Conservation (phyloP, 2,329 filamentous ascomycete species). For the Beauveria scarabaeidicola region DNA sequence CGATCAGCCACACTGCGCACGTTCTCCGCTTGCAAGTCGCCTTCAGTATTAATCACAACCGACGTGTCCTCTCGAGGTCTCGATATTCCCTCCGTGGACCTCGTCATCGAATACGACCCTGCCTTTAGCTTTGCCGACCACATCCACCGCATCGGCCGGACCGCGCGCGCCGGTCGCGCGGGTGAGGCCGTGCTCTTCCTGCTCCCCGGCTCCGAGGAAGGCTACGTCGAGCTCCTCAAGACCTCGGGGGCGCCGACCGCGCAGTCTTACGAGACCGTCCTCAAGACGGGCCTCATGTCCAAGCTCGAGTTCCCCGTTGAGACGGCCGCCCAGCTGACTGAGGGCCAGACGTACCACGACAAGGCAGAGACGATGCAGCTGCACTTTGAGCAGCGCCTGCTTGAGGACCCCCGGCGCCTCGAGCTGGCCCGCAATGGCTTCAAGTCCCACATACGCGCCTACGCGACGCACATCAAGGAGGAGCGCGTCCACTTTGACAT, state of each 20-base stretch:
- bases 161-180: conserved; percentile 81
- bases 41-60: conserved; percentile 82
- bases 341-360: conserved; percentile 36
- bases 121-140: conserved; percentile 91
- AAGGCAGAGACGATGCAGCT: conserved; percentile 51
- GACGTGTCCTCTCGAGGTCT: conserved; percentile 94
- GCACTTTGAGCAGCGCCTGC: conserved; percentile 51
- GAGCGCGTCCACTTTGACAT: conserved; percentile 89
- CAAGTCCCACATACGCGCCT: conserved; percentile 87
- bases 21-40: conserved; percentile 65
- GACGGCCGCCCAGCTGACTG: conserved; percentile 44
- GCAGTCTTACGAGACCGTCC: conserved; percentile 44
- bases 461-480: conserved; percentile 82
- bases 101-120: conserved; percentile 93
- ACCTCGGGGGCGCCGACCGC: conserved; percentile 38
- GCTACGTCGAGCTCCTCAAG: conserved; percentile 69
- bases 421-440: conserved; percentile 79
- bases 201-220: conserved; percentile 83
- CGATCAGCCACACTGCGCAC: conserved; percentile 78
- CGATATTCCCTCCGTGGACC: conserved; percentile 88
- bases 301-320: conserved; percentile 61
- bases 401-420: conserved; percentile 57
- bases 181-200: conserved; percentile 86
- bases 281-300: conserved; percentile 57
- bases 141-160: conserved; percentile 88